Base-by-base conservation (phyloP, 371 early-diverging fungal genomes). In the Phascolomyces articulosus region DNA sequence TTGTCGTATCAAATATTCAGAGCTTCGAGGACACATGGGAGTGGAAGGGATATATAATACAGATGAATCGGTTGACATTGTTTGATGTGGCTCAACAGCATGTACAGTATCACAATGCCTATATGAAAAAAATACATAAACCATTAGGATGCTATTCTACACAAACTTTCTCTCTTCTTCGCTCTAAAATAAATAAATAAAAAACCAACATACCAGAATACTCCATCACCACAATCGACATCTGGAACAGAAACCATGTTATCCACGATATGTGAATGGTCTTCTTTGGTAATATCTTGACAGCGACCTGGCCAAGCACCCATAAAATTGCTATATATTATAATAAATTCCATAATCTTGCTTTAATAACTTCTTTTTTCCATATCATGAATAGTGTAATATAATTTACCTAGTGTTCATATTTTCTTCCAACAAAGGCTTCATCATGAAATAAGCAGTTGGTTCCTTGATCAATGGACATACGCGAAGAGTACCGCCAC, bases 21-120 rank as follows among this genome's bases (percentile, higher is more conserved):
- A 69, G 27, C 74, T 79, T 18, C 67, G 60, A 40, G 58, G 67
- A 53, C 76, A 80, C 20, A 78, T 26, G 7, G 76, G 78, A 2
- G 68, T 73, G 10, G 78, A 75, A 1, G 78, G 78, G 34, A 75
- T 78, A 54, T 80, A 78, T 20, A 80, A 61, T 7, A 78, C 75
- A 1, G 78, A 78, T 11, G 76, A 73, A 29, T 78, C 78, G 1
- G 65, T 69, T 20, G 65, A 55, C 54, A 71, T 73, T 16, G 59
- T 59, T 31, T 75, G 72, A 49, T 67, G 64, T 11, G 56, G 64
- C 26, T 80, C 80, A 16, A 80, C 78, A 15, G 75, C 67, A 60
- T 80, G 78, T 1, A 78, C 74, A 57, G 65, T 67, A 59, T 80
- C 80, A 53, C 79, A 75, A 44, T 77, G 78, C 69, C 69, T 69